These are phyloP conservation scores for Butyriboletus loyo DNA, from an alignment of 768 basidiomycete genomes.

Conservation along the genomic window DNA sequence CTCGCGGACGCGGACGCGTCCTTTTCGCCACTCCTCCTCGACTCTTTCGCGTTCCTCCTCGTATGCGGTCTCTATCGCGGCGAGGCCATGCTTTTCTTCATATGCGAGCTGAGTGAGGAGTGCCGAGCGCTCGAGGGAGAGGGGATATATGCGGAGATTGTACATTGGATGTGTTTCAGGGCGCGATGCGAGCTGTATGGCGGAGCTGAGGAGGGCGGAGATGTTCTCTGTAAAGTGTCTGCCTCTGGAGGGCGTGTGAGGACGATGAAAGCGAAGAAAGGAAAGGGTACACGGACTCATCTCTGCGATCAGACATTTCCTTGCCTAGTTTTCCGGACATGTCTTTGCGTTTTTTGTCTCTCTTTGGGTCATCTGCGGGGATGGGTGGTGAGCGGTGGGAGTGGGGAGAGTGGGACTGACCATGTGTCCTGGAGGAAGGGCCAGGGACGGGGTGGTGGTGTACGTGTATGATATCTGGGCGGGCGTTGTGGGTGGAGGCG, in stretches of 20 bases:
- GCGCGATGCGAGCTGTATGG: conserved; percentile 61
- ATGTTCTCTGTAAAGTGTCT: conserved; percentile 64
- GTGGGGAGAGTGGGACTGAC: conserved; percentile 6
- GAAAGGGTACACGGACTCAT: conserved; percentile 54
- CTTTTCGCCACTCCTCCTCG: conserved; percentile 79
- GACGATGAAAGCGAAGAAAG: conserved; percentile 1
- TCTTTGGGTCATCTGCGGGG: conserved; percentile 45
- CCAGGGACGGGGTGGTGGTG: conserved; percentile 43
- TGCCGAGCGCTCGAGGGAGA: conserved; percentile 75
- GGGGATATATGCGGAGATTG: conserved; percentile 67
- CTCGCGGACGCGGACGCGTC: conserved; percentile 72
- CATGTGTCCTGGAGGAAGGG: conserved; percentile 42
- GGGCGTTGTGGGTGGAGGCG: conserved; percentile 44
- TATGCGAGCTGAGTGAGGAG: conserved; percentile 60
- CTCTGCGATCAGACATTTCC: conserved; percentile 70
- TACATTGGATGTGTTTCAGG: conserved; percentile 67
- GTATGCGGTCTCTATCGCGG: conserved; percentile 66
- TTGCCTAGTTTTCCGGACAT: conserved; percentile 67
- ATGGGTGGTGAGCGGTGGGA: conserved; percentile 29
- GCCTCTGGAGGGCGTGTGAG: conserved; percentile 39
- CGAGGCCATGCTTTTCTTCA: conserved; percentile 67
- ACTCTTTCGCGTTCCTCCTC: conserved; percentile 76
- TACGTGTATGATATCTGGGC: conserved; percentile 35
- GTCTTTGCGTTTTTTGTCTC: conserved; percentile 68
- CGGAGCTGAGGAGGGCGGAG: conserved; percentile 52